Conservation (phyloP, 805 yeast species). For the Metschnikowia henanensis region DNA sequence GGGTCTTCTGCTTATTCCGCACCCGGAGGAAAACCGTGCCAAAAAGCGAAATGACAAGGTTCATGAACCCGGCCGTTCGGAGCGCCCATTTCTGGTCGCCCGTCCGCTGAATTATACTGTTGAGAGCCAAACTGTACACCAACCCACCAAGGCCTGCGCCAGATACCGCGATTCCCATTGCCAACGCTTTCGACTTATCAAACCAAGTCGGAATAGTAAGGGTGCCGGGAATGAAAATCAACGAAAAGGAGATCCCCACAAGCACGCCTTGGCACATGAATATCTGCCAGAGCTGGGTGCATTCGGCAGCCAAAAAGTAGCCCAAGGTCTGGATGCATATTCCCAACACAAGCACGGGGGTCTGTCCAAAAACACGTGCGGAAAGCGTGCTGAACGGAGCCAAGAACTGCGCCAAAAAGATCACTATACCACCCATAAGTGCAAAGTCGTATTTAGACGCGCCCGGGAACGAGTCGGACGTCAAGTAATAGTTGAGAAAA, state of each 20-base stretch:
- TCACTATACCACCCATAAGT: slow-evolving; percentile 65
- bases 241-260: slow-evolving; percentile 54
- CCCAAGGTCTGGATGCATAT: slow-evolving; percentile 51
- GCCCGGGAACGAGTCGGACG: slow-evolving; percentile 45
- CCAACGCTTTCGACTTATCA: slow-evolving; percentile 56
- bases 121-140: slow-evolving; percentile 44
- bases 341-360: slow-evolving; percentile 50
- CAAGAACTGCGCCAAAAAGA: slow-evolving; percentile 56
- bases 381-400: slow-evolving; percentile 49
- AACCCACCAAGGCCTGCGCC: slow-evolving; percentile 57
- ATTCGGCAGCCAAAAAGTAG: slow-evolving; percentile 57
- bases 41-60: slow-evolving; percentile 30
- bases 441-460: slow-evolving; percentile 62
- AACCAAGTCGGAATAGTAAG: slow-evolving; percentile 72
- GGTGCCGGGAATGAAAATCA: slow-evolving; percentile 58
- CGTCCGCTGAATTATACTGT: slow-evolving; percentile 36
- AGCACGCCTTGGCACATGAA: slow-evolving; percentile 68
- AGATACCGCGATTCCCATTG: slow-evolving; percentile 48
- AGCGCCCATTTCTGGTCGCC: slow-evolving; percentile 48
- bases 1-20: slow-evolving; percentile 34
- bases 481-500: slow-evolving; percentile 51
- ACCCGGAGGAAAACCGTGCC: slow-evolving; percentile 47
- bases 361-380: slow-evolving; percentile 51
- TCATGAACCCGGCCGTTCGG: slow-evolving; percentile 37
- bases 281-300: slow-evolving; percentile 63